Conservation (phyloP, 192 early-diverging fungal genomes). For the Entomortierella chlamydospora region DNA sequence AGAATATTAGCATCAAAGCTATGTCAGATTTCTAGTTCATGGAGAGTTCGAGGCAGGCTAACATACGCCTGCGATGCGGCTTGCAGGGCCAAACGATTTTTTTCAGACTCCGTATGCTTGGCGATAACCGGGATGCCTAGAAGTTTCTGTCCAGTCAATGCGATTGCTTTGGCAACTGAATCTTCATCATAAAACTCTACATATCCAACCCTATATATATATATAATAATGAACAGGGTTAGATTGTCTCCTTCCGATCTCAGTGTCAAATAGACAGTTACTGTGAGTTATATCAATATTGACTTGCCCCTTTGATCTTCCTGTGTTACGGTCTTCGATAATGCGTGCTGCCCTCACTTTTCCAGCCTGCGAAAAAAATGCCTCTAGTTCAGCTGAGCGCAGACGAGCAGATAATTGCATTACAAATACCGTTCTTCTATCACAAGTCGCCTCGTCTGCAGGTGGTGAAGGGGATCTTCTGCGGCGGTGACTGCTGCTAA, state of each 20-base stretch:
- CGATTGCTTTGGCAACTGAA: slow-evolving; percentile 86
- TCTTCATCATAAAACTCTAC: slow-evolving; percentile 94
- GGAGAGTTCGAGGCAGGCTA: slow-evolving; percentile 5
- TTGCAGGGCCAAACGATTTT: slow-evolving; percentile 81
- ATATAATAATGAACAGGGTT: not conserved
- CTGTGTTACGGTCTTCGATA: slow-evolving; percentile 84
- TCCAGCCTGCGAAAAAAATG: slow-evolving; percentile 87
- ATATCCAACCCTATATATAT: slow-evolving; percentile 86
- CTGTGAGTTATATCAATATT: no score
- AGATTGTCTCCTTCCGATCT: no score
- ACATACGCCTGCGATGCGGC: slow-evolving; percentile 66
- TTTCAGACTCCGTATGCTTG: slow-evolving; percentile 92
- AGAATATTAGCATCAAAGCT: no score
- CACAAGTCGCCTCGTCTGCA: slow-evolving; percentile 82
- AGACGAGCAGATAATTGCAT: slow-evolving; percentile 91
- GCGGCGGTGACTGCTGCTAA: slow-evolving; percentile 33
- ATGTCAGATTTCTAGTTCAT: not conserved
- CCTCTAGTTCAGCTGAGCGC: slow-evolving; percentile 81
- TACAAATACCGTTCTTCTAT: slow-evolving; percentile 94
- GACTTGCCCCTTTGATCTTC: slow-evolving; percentile 87
- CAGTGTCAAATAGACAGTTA: no score
- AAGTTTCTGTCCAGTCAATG: slow-evolving; percentile 85
- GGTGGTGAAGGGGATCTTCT: slow-evolving; percentile 73
- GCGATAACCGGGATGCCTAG: slow-evolving; percentile 95
- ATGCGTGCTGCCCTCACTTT: slow-evolving; percentile 89